Conservation (phyloP, 257 asterid genomes). For the Cinchona pubescens region DNA sequence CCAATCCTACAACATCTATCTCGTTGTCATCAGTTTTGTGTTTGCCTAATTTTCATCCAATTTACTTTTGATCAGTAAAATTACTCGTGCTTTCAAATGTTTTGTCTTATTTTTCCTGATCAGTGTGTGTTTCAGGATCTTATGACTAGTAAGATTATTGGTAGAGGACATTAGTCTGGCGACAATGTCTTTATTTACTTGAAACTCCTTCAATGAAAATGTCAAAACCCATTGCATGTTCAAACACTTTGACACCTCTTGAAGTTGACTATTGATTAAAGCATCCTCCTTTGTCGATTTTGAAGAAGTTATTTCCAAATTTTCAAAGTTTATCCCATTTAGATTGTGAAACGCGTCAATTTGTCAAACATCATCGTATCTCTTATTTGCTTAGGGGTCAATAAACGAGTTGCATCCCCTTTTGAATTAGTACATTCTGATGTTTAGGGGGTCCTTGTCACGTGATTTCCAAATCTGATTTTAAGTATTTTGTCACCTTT, state of each 20-base stretch:
- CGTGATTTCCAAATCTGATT: neutral
- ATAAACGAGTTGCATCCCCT: constrained; percentile 5
- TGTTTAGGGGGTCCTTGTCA: constrained; percentile 23
- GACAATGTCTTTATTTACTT: too few species aligned
- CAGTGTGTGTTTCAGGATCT: too few species aligned
- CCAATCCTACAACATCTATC: too few species aligned
- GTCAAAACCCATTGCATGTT: too few species aligned
- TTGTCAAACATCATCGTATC: constrained; percentile 20
- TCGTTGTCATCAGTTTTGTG: too few species aligned
- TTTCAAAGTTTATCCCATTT: neutral
- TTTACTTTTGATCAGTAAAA: too few species aligned
- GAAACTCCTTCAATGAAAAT: too few species aligned
- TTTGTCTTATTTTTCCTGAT: too few species aligned
- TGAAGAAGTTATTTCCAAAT: constrained; percentile 4
- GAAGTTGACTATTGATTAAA: constrained; percentile 1
- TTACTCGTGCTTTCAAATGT: too few species aligned
- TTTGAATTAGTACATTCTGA: constrained; percentile 21
- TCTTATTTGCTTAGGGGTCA: neutral
- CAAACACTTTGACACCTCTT: neutral
- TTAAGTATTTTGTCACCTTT: neutral
- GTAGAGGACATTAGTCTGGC: too few species aligned
- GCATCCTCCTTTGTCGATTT: neutral
- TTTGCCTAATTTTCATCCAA: too few species aligned
- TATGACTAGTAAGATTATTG: too few species aligned
- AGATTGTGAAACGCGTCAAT: constrained; percentile 18